Evolutionary conservation across 495 filamentous ascomycete species (phyloP).

Genomic region (Talaromyces thailandensis): DNA sequence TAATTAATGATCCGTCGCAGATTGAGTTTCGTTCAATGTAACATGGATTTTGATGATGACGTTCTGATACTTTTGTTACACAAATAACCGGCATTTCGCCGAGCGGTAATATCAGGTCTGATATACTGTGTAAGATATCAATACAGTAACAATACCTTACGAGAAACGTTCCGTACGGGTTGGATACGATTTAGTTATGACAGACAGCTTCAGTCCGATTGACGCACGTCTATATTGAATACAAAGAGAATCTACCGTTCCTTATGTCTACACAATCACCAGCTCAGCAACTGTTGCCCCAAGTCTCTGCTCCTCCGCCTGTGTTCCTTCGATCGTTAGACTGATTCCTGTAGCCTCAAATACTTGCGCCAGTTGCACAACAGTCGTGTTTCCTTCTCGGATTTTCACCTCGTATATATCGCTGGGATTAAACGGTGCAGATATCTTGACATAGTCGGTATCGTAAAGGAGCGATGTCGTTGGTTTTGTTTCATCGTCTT

Average conservation of each 20-base stretch:
- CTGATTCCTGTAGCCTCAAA: background rate
- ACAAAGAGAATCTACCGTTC: background rate
- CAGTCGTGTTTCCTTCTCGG: background rate
- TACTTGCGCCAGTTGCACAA: background rate
- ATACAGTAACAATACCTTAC: background rate
- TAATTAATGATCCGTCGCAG: background rate
- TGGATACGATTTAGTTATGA: background rate
- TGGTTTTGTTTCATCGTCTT: background rate
- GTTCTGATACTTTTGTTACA: background rate
- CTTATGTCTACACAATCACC: background rate
- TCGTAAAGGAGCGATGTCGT: background rate
- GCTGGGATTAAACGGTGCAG: slow-evolving; percentile 46
- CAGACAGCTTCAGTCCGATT: background rate
- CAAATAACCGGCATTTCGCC: background rate
- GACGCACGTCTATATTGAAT: background rate
- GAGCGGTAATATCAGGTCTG: background rate
- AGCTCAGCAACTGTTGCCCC: slow-evolving; percentile 4
- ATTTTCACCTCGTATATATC: slow-evolving; percentile 21
- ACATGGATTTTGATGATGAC: background rate
- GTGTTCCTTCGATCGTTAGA: background rate
- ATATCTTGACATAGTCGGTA: slow-evolving; percentile 21
- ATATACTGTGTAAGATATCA: background rate
- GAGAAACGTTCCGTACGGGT: background rate
- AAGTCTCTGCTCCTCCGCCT: background rate
- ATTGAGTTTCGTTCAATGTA: background rate